Base-by-base conservation (phyloP, 495 filamentous ascomycete species). In the Aspergillus nidulans region DNA sequence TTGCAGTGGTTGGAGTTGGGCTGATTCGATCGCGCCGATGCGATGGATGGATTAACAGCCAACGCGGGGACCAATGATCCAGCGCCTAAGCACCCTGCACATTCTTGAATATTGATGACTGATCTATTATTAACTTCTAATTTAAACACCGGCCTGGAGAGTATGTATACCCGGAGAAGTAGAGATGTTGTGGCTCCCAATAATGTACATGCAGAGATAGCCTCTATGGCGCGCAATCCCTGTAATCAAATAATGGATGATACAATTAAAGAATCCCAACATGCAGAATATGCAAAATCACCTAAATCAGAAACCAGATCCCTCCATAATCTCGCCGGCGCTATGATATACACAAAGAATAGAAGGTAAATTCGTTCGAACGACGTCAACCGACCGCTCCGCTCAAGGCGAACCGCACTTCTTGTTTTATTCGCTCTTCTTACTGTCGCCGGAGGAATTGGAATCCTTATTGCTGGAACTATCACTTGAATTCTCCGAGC, bases 331-430 rank as follows among this genome's bases (percentile, higher is more conserved):
- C 65, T 73, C 74, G 69, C 74, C 72, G 63, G 63, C 75, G 75
- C 75, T 78, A 77, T 77, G 70, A 69, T 64, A 63, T 63, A 47
- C 50, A 61, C 54, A 62, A 63, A 63, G 66, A 72, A 69, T 65
- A 72, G 68, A 48, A 52, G 53, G 62, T 53, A 53, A 63, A 64
- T 64, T 63, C n/a, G 44, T 52, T 53, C 45, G 36, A 50, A 24
- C 49, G 53, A 34, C 36, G 49, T 41, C 38, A 38, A 58, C 28
- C 21, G 54, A 39, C 51, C 44, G 23, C 36, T 26, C 52, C 25
- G 54, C 60, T 54, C 66, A 83, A 30, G 69, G 74, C 20, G 80
- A 82, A 41, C 76, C 79, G 24, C 82, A 85, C 69, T 89, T 89
- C 52, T 76, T 67, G 23, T 72, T 70, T 47, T 69, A n/a, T n/a